Evolutionary conservation across 129 eudicot genomes (phyloP), one percentile per base, ranked within the genome.

Genomic region (Oenanthe sinensis): DNA sequence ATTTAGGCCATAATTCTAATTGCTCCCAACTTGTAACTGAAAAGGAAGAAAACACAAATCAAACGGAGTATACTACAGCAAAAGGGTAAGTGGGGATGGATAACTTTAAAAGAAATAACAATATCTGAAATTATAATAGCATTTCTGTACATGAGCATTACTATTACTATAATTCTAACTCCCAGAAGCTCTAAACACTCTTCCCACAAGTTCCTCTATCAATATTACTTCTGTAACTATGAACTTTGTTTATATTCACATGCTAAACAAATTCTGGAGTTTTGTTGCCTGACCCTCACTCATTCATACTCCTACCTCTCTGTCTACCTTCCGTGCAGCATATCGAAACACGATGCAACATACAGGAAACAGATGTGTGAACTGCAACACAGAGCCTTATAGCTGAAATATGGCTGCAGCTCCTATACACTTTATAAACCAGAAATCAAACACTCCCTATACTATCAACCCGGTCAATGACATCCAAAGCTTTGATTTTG

Each of bases 391-490:
- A 14, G 22, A 39, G n/a, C 77, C 48, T 74, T 10, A 3, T 5
- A 5, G 77, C 60, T 72, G 52, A 72, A 71, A 19, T 12, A 42
- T 39, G 30, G 1, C 36, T 3, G 0, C 70, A 58, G 28, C 4
- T 73, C 55, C 76, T 73, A 30, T 24, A 42, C 49, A 16, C 47
- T 44, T 5, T 8, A 52, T 30, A 47, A 47, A 17, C 45, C 75
- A 78, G 30, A 54, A 42, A 10, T 78, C 81, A 83, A 55, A 76
- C 76, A 45, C 81, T 72, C 74, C 83, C 78, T 50, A 88, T 81
- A n/a, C 89, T 84, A 84, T 92, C 97, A 44, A 95, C 97, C 6
- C 99, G 86, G 68, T 95, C 99, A 9, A 96, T 92, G 33, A 96
- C 97, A 81, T 96, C 99, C 89, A 96, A 72, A 14, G 99, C 97